Percentiles rank a stretch among this genome's conserved stretches.
These are phyloP conservation scores for Arthrinium puccinioides DNA, from an alignment of 2,329 filamentous ascomycete genomes.

Conservation along the genomic window DNA sequence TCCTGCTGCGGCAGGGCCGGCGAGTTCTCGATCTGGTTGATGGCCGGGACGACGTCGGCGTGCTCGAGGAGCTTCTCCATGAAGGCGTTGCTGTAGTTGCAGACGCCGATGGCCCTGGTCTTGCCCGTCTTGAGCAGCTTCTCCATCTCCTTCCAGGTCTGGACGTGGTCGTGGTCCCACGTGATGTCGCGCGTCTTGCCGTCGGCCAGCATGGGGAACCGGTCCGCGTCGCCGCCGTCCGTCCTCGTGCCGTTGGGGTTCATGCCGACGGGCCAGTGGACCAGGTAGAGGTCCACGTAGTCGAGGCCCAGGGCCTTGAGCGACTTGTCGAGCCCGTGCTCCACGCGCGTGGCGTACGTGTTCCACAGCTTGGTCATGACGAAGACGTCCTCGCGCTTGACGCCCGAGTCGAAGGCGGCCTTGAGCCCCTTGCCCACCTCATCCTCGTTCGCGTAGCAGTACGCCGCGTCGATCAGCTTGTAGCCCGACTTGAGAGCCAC, in stretches of 20 bases:
- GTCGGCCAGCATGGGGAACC: conserved; percentile 68
- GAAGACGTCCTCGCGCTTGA: conserved; percentile 74
- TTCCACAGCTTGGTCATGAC: conserved; percentile 83
- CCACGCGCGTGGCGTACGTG: conserved; percentile 65
- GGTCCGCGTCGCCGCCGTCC: conserved; percentile 54
- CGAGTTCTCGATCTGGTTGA: conserved; percentile 71
- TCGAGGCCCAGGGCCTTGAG: conserved; percentile 67
- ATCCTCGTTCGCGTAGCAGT: conserved; percentile 75
- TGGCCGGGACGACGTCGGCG: conserved; percentile 50
- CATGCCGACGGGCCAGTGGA: conserved; percentile 81
- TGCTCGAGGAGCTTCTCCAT: conserved; percentile 46
- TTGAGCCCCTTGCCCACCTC: conserved; percentile 74
- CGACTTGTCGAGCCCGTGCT: conserved; percentile 64
- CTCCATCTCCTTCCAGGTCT: conserved; percentile 75
- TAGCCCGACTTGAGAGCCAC: conserved; percentile 51
- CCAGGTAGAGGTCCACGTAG: conserved; percentile 74
- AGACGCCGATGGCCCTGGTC: conserved; percentile 45
- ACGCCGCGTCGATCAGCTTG: conserved; percentile 62
- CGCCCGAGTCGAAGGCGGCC: conserved; percentile 61
- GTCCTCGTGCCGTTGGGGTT: conserved; percentile 57
- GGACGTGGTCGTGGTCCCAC: conserved; percentile 59
- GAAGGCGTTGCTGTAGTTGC: conserved; percentile 51
- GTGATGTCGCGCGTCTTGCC: conserved; percentile 70
- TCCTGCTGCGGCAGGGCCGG: conserved; percentile 65
- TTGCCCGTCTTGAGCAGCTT: conserved; percentile 53